phyloP scores from a whole-genome alignment of 2,329 filamentous ascomycete genomes.

The Neonectria coccinea region DNA sequence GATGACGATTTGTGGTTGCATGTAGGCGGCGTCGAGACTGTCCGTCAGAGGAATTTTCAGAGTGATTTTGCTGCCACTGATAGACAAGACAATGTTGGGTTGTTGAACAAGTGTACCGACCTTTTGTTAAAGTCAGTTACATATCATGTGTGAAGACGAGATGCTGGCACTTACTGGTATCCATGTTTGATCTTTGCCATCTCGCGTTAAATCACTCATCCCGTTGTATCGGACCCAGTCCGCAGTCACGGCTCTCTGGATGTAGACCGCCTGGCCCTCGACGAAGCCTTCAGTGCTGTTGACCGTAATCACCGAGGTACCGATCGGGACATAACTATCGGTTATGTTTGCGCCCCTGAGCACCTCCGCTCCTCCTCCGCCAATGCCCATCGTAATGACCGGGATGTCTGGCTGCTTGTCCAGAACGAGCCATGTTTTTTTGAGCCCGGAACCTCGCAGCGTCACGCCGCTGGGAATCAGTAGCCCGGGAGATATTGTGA shows the following conservation, averaged over 20 bases:
- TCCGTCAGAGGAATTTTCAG: slow-evolving; percentile 38
- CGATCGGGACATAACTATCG: slow-evolving; percentile 35
- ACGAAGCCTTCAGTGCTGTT: slow-evolving; percentile 2
- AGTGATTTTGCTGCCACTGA: slow-evolving; percentile 32
- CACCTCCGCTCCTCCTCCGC: neutral
- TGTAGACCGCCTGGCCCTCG: slow-evolving; percentile 29
- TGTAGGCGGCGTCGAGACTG: slow-evolving; percentile 26
- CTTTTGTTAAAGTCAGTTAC: slow-evolving; percentile 6
- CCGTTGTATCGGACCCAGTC: slow-evolving; percentile 35
- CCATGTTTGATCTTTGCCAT: slow-evolving; percentile 34
- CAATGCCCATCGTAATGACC: slow-evolving; percentile 33
- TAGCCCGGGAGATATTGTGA: slow-evolving; percentile 28
- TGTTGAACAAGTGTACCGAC: slow-evolving; percentile 24
- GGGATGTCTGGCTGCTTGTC: slow-evolving; percentile 6
- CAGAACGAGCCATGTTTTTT: slow-evolving; percentile 19
- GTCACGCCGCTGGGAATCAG: slow-evolving; percentile 19
- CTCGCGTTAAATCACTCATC: slow-evolving; percentile 30
- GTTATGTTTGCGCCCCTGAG: slow-evolving; percentile 28
- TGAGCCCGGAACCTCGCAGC: slow-evolving; percentile 12
- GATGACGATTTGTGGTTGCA: slow-evolving; percentile 23
- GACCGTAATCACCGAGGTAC: slow-evolving; percentile 23
- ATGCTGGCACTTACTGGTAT: slow-evolving; percentile 24
- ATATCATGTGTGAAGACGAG: rapidly evolving
- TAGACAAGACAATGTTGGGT: slow-evolving; percentile 28
- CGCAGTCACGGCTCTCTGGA: slow-evolving; percentile 27